Evolutionary conservation across 345 rosid species (phyloP), one percentile per base, ranked within the genome.

Genomic region (Luvunga scandens): DNA sequence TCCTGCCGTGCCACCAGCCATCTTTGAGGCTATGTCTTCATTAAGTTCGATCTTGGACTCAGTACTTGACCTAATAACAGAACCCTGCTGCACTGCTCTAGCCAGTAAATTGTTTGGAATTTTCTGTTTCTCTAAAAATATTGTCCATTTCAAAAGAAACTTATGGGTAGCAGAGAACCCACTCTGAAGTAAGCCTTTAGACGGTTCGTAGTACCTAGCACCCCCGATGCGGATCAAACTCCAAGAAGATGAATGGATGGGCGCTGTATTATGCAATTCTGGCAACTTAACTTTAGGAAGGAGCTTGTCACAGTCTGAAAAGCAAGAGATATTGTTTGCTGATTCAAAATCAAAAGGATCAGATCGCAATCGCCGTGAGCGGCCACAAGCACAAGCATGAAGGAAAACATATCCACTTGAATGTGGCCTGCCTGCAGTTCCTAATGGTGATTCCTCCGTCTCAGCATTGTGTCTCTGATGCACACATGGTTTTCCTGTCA

Each of bases 301-400:
- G 69, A 84, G 87, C 80, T 88, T 88, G 66, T 91, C 97, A 83
- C 97, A 93, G 56, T 90, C 93, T 55, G 86, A 85, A 81, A 92
- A 88, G 81, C 90, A 86, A 84, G 71, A 83, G 61, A 80, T 69
- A 75, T 72, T 36, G 74, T 93, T 93, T 42, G 98, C 98, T 6
- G 92, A 88, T 78, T 88, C 90, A 84, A 90, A 91, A 80, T 89
- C 91, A 84, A 90, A 93, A 75, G 91, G 94, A 75, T 93, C 98
- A 56, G 86, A 79, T 63, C 84, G 87, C 69, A 90, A 80, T 63
- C 24, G 79, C 76, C 97, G 88, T 76, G 93, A 85, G 61, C 93
- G 94, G 62, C 97, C 98, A 87, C 97, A 93, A 64, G 94, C 90
- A 81, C 98, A 93, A 30, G 98, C 94, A 76, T 93, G 98, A 79